A percentile compares a stretch with the other conserved stretches of the same genome.
These are phyloP conservation scores for Ophiostoma quercus DNA, from an alignment of 2,329 filamentous ascomycete genomes.

Conservation along the genomic window DNA sequence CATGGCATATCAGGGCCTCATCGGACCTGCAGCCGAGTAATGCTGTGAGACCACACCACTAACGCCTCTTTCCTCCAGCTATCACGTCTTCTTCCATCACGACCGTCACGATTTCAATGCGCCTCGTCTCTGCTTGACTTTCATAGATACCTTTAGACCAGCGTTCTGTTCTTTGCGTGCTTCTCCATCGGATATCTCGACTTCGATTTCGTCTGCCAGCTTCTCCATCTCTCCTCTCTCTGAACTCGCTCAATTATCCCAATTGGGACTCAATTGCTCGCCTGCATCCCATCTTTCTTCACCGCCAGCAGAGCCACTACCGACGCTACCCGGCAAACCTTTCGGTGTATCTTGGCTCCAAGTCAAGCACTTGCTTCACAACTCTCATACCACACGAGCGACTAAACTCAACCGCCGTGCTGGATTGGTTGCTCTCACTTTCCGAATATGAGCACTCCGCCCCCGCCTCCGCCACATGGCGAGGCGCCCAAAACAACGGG, in stretches of 20 bases:
- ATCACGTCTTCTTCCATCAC: constrained; percentile 16
- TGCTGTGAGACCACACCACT: constrained; percentile 21
- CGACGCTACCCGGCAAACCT: neutral
- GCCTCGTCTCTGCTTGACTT: constrained; percentile 22
- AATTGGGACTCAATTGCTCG: neutral
- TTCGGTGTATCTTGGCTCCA: constrained; percentile 13
- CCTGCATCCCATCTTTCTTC: neutral
- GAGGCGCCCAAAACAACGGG: constrained; percentile 62
- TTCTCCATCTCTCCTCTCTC: neutral
- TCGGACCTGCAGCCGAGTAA: constrained; percentile 16
- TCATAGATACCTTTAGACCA: constrained; percentile 19
- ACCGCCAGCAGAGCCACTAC: neutral
- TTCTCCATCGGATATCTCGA: neutral
- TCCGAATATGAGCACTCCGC: constrained; percentile 52
- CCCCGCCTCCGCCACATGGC: constrained; percentile 83
- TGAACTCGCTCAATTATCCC: neutral
- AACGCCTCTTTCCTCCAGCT: constrained; percentile 20
- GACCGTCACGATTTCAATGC: constrained; percentile 21
- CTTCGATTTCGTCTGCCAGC: neutral
- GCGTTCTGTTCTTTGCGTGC: constrained; percentile 14
- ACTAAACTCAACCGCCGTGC: constrained; percentile 7
- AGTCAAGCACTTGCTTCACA: constrained; percentile 21
- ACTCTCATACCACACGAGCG: neutral
- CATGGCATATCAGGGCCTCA: constrained; percentile 13
- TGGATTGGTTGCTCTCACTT: constrained; percentile 28